Conservation (phyloP, 2,329 filamentous ascomycete genomes). For the Fusarium falciforme region DNA sequence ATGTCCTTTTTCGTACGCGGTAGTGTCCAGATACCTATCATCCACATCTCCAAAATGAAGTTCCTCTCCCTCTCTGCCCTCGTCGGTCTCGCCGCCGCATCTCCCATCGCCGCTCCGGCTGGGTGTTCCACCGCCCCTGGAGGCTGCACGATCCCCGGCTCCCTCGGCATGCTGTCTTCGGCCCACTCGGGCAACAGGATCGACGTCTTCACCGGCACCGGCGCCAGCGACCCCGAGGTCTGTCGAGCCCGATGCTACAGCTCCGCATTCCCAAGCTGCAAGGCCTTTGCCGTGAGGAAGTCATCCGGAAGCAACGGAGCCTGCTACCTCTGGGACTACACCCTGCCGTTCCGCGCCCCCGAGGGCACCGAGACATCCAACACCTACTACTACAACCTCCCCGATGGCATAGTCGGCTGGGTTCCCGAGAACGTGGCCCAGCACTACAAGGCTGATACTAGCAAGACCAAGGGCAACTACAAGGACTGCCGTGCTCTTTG, state of each 20-base stretch:
- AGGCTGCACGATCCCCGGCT: background rate
- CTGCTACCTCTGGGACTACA: background rate
- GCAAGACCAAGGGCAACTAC: slow-evolving; percentile 5
- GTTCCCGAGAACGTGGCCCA: slow-evolving; percentile 1
- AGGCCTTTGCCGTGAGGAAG: background rate
- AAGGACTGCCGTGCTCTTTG: background rate
- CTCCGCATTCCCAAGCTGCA: background rate
- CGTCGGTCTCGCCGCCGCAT: background rate
- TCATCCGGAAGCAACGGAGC: background rate
- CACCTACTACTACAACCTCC: background rate
- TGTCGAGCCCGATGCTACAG: background rate
- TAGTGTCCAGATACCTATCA: background rate
- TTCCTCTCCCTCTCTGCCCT: background rate
- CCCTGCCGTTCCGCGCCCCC: background rate
- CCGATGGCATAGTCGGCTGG: background rate
- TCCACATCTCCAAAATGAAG: background rate
- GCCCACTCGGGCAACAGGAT: background rate
- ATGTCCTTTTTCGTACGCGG: background rate
- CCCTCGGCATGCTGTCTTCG: background rate
- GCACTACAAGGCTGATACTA: background rate
- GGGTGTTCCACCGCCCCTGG: background rate
- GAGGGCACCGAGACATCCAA: background rate
- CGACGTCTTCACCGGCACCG: background rate
- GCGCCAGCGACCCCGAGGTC: background rate
- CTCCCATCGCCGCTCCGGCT: background rate